A percentile compares a stretch with the other conserved stretches of the same genome.
These are phyloP conservation scores for Aureobasidium sp. DNA, from an alignment of 2,329 filamentous ascomycete genomes.

Conservation along the genomic window DNA sequence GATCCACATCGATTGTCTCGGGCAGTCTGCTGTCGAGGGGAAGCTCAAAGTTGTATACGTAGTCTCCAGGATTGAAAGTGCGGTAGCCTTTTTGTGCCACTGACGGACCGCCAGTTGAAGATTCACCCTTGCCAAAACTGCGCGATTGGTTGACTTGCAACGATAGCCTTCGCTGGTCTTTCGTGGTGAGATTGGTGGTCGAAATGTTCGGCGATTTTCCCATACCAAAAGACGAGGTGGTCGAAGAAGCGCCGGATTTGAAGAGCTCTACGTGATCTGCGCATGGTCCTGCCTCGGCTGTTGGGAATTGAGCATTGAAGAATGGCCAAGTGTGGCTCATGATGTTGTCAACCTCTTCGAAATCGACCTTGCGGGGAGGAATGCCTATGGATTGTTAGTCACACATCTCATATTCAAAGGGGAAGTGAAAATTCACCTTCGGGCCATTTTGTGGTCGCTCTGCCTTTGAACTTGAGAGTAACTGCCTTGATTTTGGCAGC, in stretches of 20 bases:
- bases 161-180: constrained; percentile 62
- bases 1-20: constrained; percentile 81
- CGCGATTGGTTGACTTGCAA: constrained; percentile 74
- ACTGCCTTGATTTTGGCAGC: constrained; percentile 89
- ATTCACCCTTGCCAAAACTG: constrained; percentile 77
- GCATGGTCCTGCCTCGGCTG: constrained; percentile 54
- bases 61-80: constrained; percentile 70
- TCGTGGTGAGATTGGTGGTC: constrained; percentile 37
- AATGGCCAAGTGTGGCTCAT: constrained; percentile 87
- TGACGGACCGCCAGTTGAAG: constrained; percentile 46
- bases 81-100: constrained; percentile 76
- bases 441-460: constrained; percentile 88
- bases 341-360: constrained; percentile 75
- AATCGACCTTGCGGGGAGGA: constrained; percentile 75
- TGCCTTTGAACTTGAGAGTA: constrained; percentile 77
- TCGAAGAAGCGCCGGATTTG: constrained; percentile 33
- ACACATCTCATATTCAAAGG: not conserved
- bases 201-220: constrained; percentile 39
- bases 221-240: constrained; percentile 32
- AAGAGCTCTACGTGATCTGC: constrained; percentile 56
- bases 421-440: constrained; percentile 51
- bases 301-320: constrained; percentile 69
- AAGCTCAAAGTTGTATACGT: constrained; percentile 72
- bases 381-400: constrained; percentile 51
- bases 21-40: constrained; percentile 70